A percentile compares a stretch with the other conserved stretches of the same genome.
Conservation (phyloP, 2,329 filamentous ascomycete species). For the Aspergillus proliferans region DNA sequence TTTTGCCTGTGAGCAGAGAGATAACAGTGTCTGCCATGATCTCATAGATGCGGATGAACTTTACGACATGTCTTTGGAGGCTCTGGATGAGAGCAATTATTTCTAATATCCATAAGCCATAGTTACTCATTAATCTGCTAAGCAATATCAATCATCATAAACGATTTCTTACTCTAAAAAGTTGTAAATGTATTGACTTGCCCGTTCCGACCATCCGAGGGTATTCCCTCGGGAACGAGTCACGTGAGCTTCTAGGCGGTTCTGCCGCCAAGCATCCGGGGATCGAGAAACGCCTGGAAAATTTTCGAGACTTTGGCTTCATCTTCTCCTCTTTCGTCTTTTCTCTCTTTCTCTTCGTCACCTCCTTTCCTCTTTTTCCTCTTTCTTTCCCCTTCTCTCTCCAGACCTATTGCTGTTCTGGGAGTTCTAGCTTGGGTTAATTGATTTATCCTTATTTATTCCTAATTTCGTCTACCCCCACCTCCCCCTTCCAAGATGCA, state of each 20-base stretch:
- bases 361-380: conserved; percentile 22
- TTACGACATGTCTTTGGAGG: neutral
- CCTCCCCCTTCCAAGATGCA: conserved; percentile 64
- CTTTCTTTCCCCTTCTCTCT: conserved; percentile 20
- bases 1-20: neutral
- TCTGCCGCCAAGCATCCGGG: conserved; percentile 39
- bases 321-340: conserved; percentile 26
- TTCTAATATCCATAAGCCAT: neutral
- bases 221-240: conserved; percentile 19
- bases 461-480: conserved; percentile 17
- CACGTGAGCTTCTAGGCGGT: conserved; percentile 40
- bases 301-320: conserved; percentile 38
- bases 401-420: conserved; percentile 27
- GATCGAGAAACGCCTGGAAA: conserved; percentile 36
- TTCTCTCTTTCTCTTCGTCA: conserved; percentile 11
- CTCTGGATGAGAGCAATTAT: neutral
- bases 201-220: conserved; percentile 18
- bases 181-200: neutral
- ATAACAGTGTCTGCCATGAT: neutral
- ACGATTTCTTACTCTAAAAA: too few species aligned
- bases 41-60: neutral
- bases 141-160: neutral
- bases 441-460: conserved; percentile 15
- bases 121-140: neutral
- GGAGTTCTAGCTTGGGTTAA: conserved; percentile 29